A percentile compares a stretch with the other conserved stretches of the same genome.
These are phyloP conservation scores for Balamuthia mandrillaris DNA, from an alignment of 208 protist species.

Conservation along the genomic window DNA sequence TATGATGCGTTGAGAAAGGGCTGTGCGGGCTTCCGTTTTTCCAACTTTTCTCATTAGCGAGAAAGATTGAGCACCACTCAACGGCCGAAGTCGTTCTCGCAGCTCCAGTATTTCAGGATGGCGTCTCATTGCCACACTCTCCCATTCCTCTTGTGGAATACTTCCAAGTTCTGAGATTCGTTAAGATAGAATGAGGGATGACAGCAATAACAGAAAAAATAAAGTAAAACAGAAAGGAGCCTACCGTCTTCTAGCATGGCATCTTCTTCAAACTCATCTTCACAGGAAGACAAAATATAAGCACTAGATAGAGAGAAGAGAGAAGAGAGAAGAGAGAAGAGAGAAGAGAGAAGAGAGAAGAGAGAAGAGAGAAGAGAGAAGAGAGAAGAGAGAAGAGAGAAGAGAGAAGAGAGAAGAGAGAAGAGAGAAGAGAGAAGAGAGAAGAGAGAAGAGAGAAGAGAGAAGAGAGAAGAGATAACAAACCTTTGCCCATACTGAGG, in stretches of 20 bases:
- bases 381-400: not conserved
- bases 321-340: not conserved
- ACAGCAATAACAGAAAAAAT: too few species aligned
- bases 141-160: not conserved
- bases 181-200: too few species aligned
- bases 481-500: not conserved
- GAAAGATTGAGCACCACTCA: slow-evolving; percentile 3
- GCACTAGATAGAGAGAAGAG: not conserved
- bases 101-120: slow-evolving; percentile 59
- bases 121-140: slow-evolving; percentile 28
- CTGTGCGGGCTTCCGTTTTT: not conserved
- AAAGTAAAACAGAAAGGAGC: too few species aligned
- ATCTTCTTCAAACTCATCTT: too few species aligned
- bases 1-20: not conserved
- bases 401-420: not conserved
- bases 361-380: not conserved
- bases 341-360: not conserved
- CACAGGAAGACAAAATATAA: too few species aligned
- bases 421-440: not conserved
- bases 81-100: slow-evolving; percentile 45
- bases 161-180: not conserved
- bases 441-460: not conserved
- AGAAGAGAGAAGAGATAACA: not conserved
- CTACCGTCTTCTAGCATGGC: too few species aligned
- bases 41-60: not conserved